phyloP scores from a whole-genome alignment of 805 yeast species.

The Myxozyma sirexii region DNA sequence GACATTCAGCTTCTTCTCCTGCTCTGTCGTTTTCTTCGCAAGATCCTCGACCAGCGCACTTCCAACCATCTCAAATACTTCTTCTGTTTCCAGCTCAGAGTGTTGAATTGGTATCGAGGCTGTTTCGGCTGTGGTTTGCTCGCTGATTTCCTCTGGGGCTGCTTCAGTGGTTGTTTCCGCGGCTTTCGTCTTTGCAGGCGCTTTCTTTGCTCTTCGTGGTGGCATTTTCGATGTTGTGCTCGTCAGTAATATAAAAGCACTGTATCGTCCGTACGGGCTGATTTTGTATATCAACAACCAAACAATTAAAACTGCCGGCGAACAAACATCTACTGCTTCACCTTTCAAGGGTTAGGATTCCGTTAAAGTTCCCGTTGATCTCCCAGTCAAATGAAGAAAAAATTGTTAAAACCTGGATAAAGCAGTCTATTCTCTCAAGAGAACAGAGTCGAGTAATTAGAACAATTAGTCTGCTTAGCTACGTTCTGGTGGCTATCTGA shows the following conservation, averaged over 20 bases:
- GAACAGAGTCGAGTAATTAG: neutral
- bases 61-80: constrained; percentile 28
- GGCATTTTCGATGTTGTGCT: neutral
- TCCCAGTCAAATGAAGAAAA: neutral
- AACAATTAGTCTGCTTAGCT: neutral
- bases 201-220: constrained; percentile 6
- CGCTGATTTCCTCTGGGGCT: too few species aligned
- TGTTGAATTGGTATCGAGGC: constrained; percentile 3
- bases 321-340: neutral
- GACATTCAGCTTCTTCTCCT: constrained; percentile 41
- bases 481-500: neutral
- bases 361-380: neutral
- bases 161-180: neutral
- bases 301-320: too few species aligned
- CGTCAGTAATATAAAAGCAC: neutral
- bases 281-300: neutral
- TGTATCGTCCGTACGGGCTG: neutral
- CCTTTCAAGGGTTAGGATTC: neutral
- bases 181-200: neutral
- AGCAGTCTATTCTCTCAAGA: neutral
- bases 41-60: constrained; percentile 20
- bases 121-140: too few species aligned
- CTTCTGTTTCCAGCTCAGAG: constrained; percentile 17
- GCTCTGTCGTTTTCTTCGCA: constrained; percentile 39
- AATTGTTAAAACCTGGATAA: neutral